Evolutionary conservation across 2,329 filamentous ascomycete genomes (phyloP), one percentile per base, ranked within the genome.

Genomic region (Xylaria sp.): DNA sequence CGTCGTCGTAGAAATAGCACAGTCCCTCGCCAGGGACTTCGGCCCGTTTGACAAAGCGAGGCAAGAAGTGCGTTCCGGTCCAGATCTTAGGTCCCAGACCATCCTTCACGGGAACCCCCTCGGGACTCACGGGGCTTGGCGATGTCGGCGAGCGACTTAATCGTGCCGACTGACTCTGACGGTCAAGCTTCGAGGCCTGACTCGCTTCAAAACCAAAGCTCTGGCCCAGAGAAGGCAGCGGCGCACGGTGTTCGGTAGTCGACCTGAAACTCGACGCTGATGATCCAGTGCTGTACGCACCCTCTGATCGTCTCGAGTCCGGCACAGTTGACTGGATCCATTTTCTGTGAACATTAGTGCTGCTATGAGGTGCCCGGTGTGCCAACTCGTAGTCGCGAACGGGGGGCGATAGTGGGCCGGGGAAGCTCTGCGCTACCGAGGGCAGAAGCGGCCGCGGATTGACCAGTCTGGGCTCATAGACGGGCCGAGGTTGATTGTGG

Each of bases 1-100:
- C 90, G 70, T 95, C 91, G 64, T 93, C 90, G 71, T 94, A 94
- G 63, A 94, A 87, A 71, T 91, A 94, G 76, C 90, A 94, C 68
- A 89, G 73, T 2, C 90, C 91, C 73, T 94, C 89, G 7, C 90
- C 90, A 0, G 88, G 84, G 3, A 94, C 83, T 57, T 89, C 85
- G 30, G 81, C 81, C 49, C 83, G 80, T 53, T 81, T 78, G 30
- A 88, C 80, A 66, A 87, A 88, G 11, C 85, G 79, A n/a, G 85
- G 85, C 57, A 88, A 72, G 65, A 87, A 88, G 60, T 87, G 83
- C 2, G 81, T 84, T 30, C 85, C 85, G 1, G 84, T 87, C 85
- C 85, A 88, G 60, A 88, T 88, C 75, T 87, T 87, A 10, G 85
- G 84, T 0, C 85, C 85, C 11, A 87, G 73, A 0, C 81, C 81